These are phyloP conservation scores for Crithidia bombi DNA, from an alignment of 208 protist species.

Conservation along the genomic window DNA sequence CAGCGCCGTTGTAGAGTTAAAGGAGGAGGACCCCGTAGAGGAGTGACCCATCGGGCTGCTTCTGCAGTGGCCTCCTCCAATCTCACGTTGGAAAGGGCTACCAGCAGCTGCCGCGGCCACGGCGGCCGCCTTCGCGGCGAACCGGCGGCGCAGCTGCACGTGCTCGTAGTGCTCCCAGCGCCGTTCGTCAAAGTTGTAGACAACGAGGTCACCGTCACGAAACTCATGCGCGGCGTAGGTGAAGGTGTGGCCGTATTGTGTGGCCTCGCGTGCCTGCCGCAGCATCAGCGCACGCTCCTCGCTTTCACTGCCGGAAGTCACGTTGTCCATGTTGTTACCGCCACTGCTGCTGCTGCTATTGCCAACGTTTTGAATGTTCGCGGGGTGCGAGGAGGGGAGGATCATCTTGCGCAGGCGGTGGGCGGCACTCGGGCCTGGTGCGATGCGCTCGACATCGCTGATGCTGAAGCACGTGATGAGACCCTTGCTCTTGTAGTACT, in stretches of 20 bases:
- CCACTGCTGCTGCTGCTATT: constrained; percentile 1
- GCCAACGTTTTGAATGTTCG: neutral
- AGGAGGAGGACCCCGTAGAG: constrained; percentile 12
- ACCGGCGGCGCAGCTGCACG: constrained; percentile 44
- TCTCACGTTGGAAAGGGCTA: neutral
- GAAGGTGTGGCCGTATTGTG: constrained; percentile 33
- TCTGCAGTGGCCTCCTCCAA: constrained; percentile 18
- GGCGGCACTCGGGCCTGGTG: constrained; percentile 35
- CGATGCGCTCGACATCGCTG: constrained; percentile 31
- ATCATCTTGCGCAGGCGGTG: constrained; percentile 46
- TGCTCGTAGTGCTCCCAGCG: constrained; percentile 62
- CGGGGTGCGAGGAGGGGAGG: neutral
- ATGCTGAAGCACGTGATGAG: constrained; percentile 51
- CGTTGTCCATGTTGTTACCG: no score
- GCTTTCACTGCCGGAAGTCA: neutral
- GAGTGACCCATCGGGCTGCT: constrained; percentile 20
- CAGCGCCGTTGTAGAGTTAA: constrained; percentile 17
- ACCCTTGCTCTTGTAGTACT: constrained; percentile 40
- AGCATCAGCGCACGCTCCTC: constrained; percentile 18
- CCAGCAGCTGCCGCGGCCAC: neutral
- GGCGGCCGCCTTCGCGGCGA: constrained; percentile 20
- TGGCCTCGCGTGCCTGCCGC: constrained; percentile 34
- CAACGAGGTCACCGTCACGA: constrained; percentile 55
- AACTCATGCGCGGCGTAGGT: constrained; percentile 60
- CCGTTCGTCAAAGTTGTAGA: constrained; percentile 44